Percentiles rank a stretch among this genome's conserved stretches.
phyloP scores from a whole-genome alignment of 2,329 filamentous ascomycete species.

The Sporothrix pallida region DNA sequence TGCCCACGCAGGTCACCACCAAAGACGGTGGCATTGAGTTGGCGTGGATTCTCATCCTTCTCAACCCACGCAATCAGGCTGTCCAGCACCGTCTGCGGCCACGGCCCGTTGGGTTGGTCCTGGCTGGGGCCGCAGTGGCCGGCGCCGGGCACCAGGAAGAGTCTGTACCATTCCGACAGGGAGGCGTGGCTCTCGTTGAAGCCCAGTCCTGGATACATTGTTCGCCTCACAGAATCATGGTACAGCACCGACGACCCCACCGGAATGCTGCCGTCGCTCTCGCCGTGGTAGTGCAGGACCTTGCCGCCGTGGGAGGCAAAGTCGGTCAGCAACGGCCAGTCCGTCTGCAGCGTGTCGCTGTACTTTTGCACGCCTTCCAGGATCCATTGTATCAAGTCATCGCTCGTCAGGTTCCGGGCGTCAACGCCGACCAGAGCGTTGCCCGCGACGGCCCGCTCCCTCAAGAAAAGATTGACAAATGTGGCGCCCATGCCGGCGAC shows the following conservation, averaged over 20 bases:
- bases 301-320: slow-evolving; percentile 56
- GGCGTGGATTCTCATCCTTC: slow-evolving; percentile 52
- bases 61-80: slow-evolving; percentile 55
- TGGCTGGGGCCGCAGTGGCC: slow-evolving; percentile 55
- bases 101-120: slow-evolving; percentile 53
- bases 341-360: slow-evolving; percentile 53
- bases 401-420: slow-evolving; percentile 54
- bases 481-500: slow-evolving; percentile 41
- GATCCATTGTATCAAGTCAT: slow-evolving; percentile 58
- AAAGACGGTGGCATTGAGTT: slow-evolving; percentile 45
- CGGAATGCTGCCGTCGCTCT: slow-evolving; percentile 56
- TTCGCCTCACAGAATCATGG: slow-evolving; percentile 54
- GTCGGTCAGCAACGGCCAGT: slow-evolving; percentile 52
- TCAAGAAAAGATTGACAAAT: slow-evolving; percentile 43
- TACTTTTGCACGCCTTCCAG: slow-evolving; percentile 54
- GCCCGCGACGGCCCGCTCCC: slow-evolving; percentile 43
- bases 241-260: slow-evolving; percentile 52
- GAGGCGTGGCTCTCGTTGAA: slow-evolving; percentile 46
- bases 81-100: slow-evolving; percentile 37
- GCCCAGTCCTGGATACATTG: slow-evolving; percentile 48
- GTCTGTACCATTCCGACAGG: slow-evolving; percentile 47
- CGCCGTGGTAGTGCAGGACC: slow-evolving; percentile 59
- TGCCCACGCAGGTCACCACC: not conserved
- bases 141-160: slow-evolving; percentile 54
- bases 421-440: slow-evolving; percentile 41